Evolutionary conservation across 371 early-diverging fungal genomes (phyloP).

Genomic region (Entomophthora muscae): DNA sequence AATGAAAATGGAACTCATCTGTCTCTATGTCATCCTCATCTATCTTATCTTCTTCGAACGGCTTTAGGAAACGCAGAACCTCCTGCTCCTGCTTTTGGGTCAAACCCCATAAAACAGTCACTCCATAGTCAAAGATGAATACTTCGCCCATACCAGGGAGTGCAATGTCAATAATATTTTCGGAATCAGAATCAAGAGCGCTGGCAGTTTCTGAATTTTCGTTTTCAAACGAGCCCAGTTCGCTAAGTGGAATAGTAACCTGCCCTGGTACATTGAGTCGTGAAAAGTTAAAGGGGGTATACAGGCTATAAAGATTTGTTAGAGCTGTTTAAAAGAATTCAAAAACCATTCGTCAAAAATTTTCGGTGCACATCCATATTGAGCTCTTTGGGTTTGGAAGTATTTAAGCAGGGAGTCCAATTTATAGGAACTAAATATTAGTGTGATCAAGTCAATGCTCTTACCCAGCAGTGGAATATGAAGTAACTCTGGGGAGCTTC

Average conservation of each 20-base stretch:
- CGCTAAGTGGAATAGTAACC: background rate
- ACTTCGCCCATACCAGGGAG: slow-evolving; percentile 44
- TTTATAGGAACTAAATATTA: slow-evolving; percentile 20
- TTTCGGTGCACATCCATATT: slow-evolving; percentile 16
- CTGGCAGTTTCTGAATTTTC: background rate
- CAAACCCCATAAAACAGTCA: slow-evolving; percentile 91
- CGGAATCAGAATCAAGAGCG: slow-evolving; percentile 9
- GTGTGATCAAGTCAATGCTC: background rate
- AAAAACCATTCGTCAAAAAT: slow-evolving; percentile 24
- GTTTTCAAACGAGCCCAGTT: background rate
- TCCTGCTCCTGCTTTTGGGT: slow-evolving; percentile 62
- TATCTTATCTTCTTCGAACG: slow-evolving; percentile 44
- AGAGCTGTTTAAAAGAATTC: background rate
- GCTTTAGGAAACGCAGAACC: slow-evolving; percentile 50
- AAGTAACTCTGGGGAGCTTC: slow-evolving; percentile 50
- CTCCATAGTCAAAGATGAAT: slow-evolving; percentile 85
- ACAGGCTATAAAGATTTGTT: background rate
- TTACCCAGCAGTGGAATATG: slow-evolving; percentile 72
- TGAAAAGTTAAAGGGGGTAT: slow-evolving; percentile 9
- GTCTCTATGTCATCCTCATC: slow-evolving; percentile 57
- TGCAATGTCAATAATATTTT: slow-evolving; percentile 11
- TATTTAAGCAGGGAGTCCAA: slow-evolving; percentile 23
- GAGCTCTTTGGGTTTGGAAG: slow-evolving; percentile 17
- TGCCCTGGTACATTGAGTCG: background rate
- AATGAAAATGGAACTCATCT: slow-evolving; percentile 87